Evolutionary conservation across 75 land plant genomes (phyloP).

Genomic region (Azolla pinnata): DNA sequence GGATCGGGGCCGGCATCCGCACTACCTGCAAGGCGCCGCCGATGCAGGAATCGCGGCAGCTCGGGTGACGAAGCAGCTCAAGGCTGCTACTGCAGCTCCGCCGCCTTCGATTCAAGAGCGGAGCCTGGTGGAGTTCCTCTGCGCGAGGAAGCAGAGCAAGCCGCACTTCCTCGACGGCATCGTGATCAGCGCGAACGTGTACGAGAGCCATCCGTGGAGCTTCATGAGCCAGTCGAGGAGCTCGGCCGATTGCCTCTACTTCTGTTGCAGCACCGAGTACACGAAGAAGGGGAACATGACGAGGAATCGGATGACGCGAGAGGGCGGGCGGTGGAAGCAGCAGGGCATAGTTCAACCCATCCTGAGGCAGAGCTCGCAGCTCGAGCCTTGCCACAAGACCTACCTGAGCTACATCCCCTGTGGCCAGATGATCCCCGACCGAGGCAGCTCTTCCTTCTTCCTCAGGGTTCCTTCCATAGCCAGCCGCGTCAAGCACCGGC

Average conservation of each 20-base stretch:
- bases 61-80: no score
- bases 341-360: slow-evolving; percentile 7
- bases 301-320: slow-evolving; percentile 5
- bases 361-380: not conserved
- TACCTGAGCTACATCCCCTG: slow-evolving; percentile 6
- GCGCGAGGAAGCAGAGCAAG: slow-evolving; percentile 3
- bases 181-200: slow-evolving; percentile 3
- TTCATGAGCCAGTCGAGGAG: not conserved
- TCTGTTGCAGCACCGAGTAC: slow-evolving; percentile 6
- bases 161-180: not conserved
- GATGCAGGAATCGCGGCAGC: no score
- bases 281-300: slow-evolving; percentile 9
- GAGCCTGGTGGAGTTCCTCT: slow-evolving; percentile 3
- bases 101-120: not conserved
- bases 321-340: slow-evolving; percentile 7
- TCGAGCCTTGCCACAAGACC: not conserved
- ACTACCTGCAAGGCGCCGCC: no score
- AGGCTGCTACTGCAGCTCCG: no score
- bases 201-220: slow-evolving; percentile 5
- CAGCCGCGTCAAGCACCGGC: not conserved
- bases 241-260: not conserved
- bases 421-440: not conserved
- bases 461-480: not conserved
- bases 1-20: no score
- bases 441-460: not conserved